A percentile compares a stretch with the other conserved stretches of the same genome.
Conservation (phyloP, 1,284 basidiomycete genomes). For the Ganoderma boninense region DNA sequence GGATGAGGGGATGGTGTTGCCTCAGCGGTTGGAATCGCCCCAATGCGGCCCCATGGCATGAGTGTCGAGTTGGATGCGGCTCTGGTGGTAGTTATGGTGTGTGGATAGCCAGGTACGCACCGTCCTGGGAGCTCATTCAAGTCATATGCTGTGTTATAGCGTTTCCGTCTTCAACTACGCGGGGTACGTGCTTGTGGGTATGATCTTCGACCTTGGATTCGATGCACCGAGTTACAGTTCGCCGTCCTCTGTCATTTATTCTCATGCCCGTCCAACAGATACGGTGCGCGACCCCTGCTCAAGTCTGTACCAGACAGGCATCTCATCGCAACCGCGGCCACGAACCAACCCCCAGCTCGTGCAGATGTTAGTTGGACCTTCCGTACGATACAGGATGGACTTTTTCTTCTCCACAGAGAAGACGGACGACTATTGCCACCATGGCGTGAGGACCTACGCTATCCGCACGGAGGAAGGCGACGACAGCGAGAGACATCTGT, state of each 20-base stretch:
- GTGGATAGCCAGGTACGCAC: constrained; percentile 73
- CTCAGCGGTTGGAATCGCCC: no score
- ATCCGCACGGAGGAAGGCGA: constrained; percentile 54
- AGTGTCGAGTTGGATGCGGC: no score
- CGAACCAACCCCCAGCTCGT: constrained; percentile 45
- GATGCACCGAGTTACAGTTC: not conserved
- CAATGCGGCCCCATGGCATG: no score
- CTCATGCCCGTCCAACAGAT: constrained; percentile 54
- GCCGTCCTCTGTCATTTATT: constrained; percentile 20
- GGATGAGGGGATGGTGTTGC: constrained; percentile 26
- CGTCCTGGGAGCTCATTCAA: constrained; percentile 13
- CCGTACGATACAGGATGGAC: constrained; percentile 86
- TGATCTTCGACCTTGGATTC: no score
- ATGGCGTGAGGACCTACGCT: constrained; percentile 70
- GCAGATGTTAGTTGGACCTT: constrained; percentile 80
- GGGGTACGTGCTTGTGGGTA: not conserved
- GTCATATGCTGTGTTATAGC: constrained; percentile 18
- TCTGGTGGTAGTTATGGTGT: constrained; percentile 33
- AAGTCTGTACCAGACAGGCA: constrained; percentile 50
- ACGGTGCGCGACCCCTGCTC: constrained; percentile 81
- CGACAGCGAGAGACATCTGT: constrained; percentile 38
- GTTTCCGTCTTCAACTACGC: constrained; percentile 14
- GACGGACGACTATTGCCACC: constrained; percentile 66
- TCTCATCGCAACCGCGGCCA: constrained; percentile 10
- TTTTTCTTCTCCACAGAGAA: constrained; percentile 73